Base-by-base conservation (phyloP, 208 protist species). In the Trypanosoma boissoni region DNA sequence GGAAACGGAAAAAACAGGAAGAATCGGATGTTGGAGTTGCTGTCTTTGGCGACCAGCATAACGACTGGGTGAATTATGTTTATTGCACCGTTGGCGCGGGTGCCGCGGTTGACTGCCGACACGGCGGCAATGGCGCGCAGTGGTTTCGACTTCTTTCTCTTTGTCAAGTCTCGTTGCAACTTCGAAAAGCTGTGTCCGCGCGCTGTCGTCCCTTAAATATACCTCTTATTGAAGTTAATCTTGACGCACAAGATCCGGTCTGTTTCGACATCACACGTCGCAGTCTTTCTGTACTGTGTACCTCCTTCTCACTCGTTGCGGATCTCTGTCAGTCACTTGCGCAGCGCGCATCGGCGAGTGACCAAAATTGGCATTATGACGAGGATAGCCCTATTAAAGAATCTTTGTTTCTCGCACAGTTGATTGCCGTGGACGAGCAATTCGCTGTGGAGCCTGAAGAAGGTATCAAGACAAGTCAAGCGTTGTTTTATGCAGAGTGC, bases 31-130 rank as follows among this genome's bases (percentile, higher is more conserved):
- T 28, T 7, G 31, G 43, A 14, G 31, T 27, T 46, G 31, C 27
- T 31, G 51, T 52, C 2, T 72, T 76, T 46, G 74, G 74, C 26
- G 48, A 48, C 21, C 28, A 59, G 7, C 41, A 61, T 20, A 57
- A 64, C 2, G 70, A 82, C 60, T 82, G 75, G 75, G 50, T 82
- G n/a, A 68, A 73, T 45, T 52, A 49, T 24, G 34, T 70, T 18
- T 28, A 68, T 42, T 24, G 50, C 42, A 51, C n/a, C 23, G 39
- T 66, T 26, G 54, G 42, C n/a, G n/a, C n/a, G 3, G 48, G 45
- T 21, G 24, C 66, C n/a, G 55, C 56, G 2, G 58, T 64, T 5
- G 63, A 61, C 23, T 68, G 55, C 44, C 64, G n/a, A n/a, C n/a
- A n/a, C n/a, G n/a, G n/a, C n/a, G n/a, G n/a, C n/a, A n/a, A n/a